Evolutionary conservation across 2,329 filamentous ascomycete genomes (phyloP).

Genomic region (Drechmeria coniospora): DNA sequence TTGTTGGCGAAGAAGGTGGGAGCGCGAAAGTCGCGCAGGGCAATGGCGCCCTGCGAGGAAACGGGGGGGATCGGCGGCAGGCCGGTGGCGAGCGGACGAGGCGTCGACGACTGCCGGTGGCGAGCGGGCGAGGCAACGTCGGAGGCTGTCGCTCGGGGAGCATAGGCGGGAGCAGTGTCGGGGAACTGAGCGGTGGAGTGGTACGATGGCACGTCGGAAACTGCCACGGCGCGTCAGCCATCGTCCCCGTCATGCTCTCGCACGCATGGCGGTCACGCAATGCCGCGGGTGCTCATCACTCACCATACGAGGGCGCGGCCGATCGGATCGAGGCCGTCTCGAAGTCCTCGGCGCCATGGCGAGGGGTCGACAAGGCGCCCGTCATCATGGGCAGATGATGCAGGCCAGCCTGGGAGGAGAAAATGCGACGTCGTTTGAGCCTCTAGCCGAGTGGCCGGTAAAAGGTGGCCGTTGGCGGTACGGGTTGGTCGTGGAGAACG

Average conservation of each 20-base stretch:
- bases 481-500: too few species aligned
- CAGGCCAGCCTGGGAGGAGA: too few species aligned
- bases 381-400: conserved; percentile 15
- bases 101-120: conserved; percentile 10
- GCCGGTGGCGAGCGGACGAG: conserved; percentile 23
- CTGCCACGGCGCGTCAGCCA: conserved; percentile 14
- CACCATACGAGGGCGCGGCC: conserved; percentile 52
- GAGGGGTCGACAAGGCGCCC: conserved; percentile 14
- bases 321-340: conserved; percentile 54
- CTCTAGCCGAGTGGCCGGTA: too few species aligned
- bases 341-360: conserved; percentile 37
- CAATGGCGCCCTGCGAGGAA: conserved; percentile 21
- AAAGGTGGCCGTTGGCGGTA: too few species aligned
- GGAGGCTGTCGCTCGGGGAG: conserved; percentile 16
- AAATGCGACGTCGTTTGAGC: too few species aligned
- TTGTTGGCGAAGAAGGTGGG: conserved; percentile 42
- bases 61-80: conserved; percentile 34
- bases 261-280: neutral
- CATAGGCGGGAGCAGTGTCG: conserved; percentile 36
- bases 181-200: conserved; percentile 35
- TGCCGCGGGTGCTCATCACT: conserved; percentile 12
- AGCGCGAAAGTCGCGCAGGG: conserved; percentile 38
- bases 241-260: neutral
- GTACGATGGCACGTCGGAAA: conserved; percentile 51
- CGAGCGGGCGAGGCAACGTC: conserved; percentile 2